phyloP scores from a whole-genome alignment of 257 asterid species.

The Lycium barbarum region DNA sequence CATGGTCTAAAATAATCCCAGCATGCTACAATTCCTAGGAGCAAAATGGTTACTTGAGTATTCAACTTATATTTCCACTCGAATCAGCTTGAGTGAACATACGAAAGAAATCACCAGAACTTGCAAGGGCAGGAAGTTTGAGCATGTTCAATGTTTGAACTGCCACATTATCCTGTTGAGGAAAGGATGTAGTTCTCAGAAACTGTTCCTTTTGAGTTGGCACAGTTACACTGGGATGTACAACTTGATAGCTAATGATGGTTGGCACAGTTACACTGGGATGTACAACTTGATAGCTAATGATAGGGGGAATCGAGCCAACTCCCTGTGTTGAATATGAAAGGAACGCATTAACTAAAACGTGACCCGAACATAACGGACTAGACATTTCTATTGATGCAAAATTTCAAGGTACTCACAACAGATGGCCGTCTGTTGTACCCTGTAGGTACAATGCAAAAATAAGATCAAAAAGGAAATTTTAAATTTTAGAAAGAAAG shows the following conservation, averaged over 20 bases:
- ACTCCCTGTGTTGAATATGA: not conserved
- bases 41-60: too few species aligned
- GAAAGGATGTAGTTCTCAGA: not conserved
- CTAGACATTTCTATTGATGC: constrained; percentile 19
- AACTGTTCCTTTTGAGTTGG: constrained; percentile 23
- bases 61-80: constrained; percentile 19
- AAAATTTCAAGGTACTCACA: constrained; percentile 18
- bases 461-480: constrained; percentile 1
- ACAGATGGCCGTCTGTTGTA: not conserved
- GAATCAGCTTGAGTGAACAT: constrained; percentile 4
- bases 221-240: not conserved
- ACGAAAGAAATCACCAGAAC: not conserved
- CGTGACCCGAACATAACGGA: not conserved
- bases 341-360: constrained; percentile 15
- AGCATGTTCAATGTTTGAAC: constrained; percentile 14
- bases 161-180: constrained; percentile 23
- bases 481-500: not conserved
- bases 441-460: constrained; percentile 26
- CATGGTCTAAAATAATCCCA: too few species aligned
- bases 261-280: constrained; percentile 5
- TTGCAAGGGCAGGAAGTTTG: not conserved
- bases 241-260: not conserved
- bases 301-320: constrained; percentile 3
- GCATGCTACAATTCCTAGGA: too few species aligned
- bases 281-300: not conserved